Evolutionary conservation across 176 grass and related monocot genomes (phyloP).

Genomic region (Pontederia crassipes): DNA sequence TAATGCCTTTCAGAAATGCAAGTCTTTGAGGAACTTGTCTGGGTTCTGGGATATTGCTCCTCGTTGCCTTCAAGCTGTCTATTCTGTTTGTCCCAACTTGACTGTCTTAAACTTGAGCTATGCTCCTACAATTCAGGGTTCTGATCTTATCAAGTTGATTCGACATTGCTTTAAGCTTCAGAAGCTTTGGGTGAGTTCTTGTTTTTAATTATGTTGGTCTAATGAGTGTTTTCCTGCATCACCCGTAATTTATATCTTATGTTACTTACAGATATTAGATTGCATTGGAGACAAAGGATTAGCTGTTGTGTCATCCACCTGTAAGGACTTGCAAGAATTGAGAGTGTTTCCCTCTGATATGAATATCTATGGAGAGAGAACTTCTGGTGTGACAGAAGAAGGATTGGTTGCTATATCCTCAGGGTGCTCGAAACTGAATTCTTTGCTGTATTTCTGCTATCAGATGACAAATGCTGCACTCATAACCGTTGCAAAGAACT

Average conservation of each 20-base stretch:
- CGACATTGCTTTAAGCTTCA: constrained; percentile 1
- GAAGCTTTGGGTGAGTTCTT: constrained; percentile 6
- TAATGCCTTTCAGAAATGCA: neutral
- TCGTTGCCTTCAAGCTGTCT: neutral
- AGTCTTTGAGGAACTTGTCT: neutral
- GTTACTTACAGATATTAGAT: neutral
- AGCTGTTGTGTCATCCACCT: neutral
- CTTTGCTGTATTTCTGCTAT: constrained; percentile 2
- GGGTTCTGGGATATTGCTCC: constrained; percentile 1
- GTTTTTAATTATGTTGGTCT: neutral
- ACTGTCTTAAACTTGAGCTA: constrained; percentile 7
- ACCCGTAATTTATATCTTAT: neutral
- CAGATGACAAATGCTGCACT: constrained; percentile 6
- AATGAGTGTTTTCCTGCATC: neutral
- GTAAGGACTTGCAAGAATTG: constrained; percentile 6
- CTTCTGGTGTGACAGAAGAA: constrained; percentile 1
- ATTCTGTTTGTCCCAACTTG: neutral
- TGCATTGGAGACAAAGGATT: constrained; percentile 12
- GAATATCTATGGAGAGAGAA: neutral
- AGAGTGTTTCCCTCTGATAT: constrained; percentile 6
- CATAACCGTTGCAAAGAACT: constrained; percentile 1
- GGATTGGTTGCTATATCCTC: constrained; percentile 3
- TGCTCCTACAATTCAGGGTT: constrained; percentile 3
- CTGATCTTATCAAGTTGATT: constrained; percentile 3
- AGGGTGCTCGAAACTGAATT: neutral